Conservation (phyloP, 1,284 basidiomycete genomes). For the Ceratobasidium sp. region DNA sequence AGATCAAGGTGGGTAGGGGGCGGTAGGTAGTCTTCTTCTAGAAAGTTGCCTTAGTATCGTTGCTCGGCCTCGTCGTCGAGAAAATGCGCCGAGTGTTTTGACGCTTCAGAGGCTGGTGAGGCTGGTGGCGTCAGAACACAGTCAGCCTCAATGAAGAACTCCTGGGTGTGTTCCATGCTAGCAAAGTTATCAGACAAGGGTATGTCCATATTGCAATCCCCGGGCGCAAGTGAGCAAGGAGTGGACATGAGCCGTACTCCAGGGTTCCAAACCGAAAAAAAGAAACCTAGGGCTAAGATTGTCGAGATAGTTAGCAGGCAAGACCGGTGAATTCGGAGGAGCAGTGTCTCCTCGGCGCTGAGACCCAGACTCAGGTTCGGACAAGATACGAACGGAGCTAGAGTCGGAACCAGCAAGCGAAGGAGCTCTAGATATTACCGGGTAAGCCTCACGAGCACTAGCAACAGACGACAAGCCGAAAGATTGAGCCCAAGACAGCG, state of each 20-base stretch:
- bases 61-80: not conserved
- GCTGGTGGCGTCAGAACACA: not conserved
- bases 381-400: no score
- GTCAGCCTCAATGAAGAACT: not conserved
- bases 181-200: not conserved
- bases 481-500: no score
- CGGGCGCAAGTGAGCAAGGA: not conserved
- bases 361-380: no score
- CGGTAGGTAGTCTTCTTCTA: not conserved
- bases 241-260: not conserved
- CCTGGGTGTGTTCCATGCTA: not conserved
- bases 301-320: no score
- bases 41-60: not conserved
- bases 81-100: not conserved
- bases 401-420: no score
- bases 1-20: not conserved
- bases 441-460: no score
- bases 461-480: no score
- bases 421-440: no score
- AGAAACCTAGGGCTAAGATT: not conserved
- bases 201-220: not conserved
- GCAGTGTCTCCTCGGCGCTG: no score
- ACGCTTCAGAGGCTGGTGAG: not conserved
- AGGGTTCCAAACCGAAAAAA: not conserved
- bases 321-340: not conserved